Evolutionary conservation across 345 rosid genomes (phyloP).

Genomic region (Gossypium australe): DNA sequence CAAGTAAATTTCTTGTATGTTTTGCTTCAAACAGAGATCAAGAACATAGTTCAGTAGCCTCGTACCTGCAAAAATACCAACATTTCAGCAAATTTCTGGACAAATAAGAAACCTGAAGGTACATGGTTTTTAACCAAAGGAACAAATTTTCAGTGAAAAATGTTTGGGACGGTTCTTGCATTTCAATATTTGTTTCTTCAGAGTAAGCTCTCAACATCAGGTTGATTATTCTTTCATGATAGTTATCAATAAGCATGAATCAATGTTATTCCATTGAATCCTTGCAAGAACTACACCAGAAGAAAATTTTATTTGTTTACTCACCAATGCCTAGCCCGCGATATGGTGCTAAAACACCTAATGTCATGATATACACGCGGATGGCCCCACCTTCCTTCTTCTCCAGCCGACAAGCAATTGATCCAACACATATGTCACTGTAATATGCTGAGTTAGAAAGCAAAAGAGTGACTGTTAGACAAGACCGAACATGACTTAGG

Average conservation of each 20-base stretch:
- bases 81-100: background rate
- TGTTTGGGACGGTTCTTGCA: background rate
- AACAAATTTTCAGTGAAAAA: background rate
- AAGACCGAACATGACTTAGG: background rate
- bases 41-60: slow-evolving; percentile 80
- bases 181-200: background rate
- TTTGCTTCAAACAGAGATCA: slow-evolving; percentile 67
- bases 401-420: slow-evolving; percentile 93
- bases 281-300: background rate
- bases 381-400: slow-evolving; percentile 73
- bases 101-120: background rate
- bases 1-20: slow-evolving; percentile 76
- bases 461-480: background rate
- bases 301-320: slow-evolving; percentile 17
- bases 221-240: background rate
- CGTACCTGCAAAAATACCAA: slow-evolving; percentile 54
- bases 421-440: slow-evolving; percentile 90
- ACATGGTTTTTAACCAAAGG: background rate
- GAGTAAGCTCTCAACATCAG: no score
- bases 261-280: background rate
- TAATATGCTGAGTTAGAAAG: slow-evolving; percentile 59
- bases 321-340: slow-evolving; percentile 91
- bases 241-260: background rate
- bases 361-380: slow-evolving; percentile 89
- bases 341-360: slow-evolving; percentile 96